Evolutionary conservation across 2,329 filamentous ascomycete species (phyloP), one percentile per base, ranked within the genome.

Genomic region (Coniochaeta ligniaria): DNA sequence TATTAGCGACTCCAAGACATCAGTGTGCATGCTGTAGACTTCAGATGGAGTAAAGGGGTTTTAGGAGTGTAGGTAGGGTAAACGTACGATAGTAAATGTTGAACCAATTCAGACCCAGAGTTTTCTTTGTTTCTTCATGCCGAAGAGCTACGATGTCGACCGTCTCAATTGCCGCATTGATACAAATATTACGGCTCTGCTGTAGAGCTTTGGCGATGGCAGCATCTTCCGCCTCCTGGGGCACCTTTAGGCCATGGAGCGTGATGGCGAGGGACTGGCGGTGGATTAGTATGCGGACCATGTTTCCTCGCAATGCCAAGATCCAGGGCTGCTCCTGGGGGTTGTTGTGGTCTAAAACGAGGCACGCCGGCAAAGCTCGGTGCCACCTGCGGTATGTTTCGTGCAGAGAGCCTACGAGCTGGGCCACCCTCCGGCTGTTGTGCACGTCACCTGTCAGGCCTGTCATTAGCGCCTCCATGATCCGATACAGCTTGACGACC

Each of bases 81-180:
- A 24, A 60, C 61, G 5, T 56, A 62, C 61, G 45, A n/a, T 62
- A 62, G 56, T 62, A 62, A 8, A 60, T 47, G 33, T 62, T 62
- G 26, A 60, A 62, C 61, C 61, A 62, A 43, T 57, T 62, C 7
- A 50, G 47, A 3, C 61, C 61, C 57, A 60, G 50, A n/a, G 61
- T 57, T 4, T 58, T 55, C 45, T 60, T 60, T 17, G 50, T 62
- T 35, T 57, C 52, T 43, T 60, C 55, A n/a, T 62, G 59, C 24
- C 61, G 52, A 28, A 43, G 41, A 36, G 50, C 52, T 4, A 60
- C 59, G 16, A 61, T 56, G 28, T 58, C 45, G 17, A 59, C 55
- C 1, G 60, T 58, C 31, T 58, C 47, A 17, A 57, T 38, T 20
- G 59, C 59, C 28, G 59, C 55, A 20, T 16, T 47, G 14, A 60